phyloP scores from a whole-genome alignment of 331 rosid genomes.

The Saraca asoca region DNA sequence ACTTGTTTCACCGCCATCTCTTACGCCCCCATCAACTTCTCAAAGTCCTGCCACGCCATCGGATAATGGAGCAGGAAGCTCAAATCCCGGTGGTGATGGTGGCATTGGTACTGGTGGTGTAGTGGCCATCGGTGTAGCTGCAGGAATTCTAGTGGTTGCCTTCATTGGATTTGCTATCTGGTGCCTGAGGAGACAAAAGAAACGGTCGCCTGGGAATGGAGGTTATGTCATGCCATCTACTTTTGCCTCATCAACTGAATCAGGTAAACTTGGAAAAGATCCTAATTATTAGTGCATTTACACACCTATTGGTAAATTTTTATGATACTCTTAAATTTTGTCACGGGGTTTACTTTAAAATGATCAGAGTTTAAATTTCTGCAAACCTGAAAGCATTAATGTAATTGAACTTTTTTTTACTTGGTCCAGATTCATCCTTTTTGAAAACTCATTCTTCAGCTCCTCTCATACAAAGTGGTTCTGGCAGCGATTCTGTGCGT shows the following conservation, averaged over 20 bases:
- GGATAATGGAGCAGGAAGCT: slow-evolving; percentile 33
- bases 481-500: slow-evolving; percentile 55
- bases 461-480: slow-evolving; percentile 60
- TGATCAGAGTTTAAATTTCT: slow-evolving; percentile 10
- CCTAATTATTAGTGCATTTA: slow-evolving; percentile 13
- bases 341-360: slow-evolving; percentile 3
- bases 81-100: slow-evolving; percentile 38
- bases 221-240: slow-evolving; percentile 67
- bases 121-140: slow-evolving; percentile 54
- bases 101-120: slow-evolving; percentile 55
- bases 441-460: slow-evolving; percentile 67
- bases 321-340: neutral
- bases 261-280: slow-evolving; percentile 50
- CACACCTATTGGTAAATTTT: neutral
- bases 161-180: slow-evolving; percentile 64
- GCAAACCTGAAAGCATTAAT: slow-evolving; percentile 15
- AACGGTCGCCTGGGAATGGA: slow-evolving; percentile 44
- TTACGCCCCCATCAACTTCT: slow-evolving; percentile 1
- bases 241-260: slow-evolving; percentile 49
- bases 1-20: slow-evolving; percentile 24
- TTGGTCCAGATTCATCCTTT: slow-evolving; percentile 65
- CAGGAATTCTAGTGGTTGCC: slow-evolving; percentile 51
- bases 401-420: slow-evolving; percentile 30
- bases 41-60: slow-evolving; percentile 34
- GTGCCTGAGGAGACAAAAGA: slow-evolving; percentile 61